Evolutionary conservation across 164 flowering plant species (phyloP), one percentile per base, ranked within the genome.

Genomic region (Annona squamosa): DNA sequence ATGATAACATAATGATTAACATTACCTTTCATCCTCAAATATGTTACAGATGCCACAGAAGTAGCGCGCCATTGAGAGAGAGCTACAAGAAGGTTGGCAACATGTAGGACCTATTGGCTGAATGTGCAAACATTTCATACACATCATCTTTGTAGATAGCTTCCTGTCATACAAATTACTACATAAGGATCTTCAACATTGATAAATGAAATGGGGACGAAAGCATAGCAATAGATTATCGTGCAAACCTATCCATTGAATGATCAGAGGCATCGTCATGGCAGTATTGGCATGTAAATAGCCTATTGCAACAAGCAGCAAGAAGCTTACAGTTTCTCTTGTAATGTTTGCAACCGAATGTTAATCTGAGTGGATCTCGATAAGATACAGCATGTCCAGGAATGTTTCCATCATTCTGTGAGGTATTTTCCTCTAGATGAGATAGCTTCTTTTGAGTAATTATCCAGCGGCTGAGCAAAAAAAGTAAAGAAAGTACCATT

Each of bases 301-400:
- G 79, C 79, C 86, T 80, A 75, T 86, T 89, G 87, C 99, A 94
- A 73, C 99, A 94, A 45, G 85, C 73, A 70, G 93, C 84, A 37
- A 91, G 63, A 76, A 94, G 87, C 82, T 94, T 94, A 69, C 99
- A 94, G 76, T 87, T 92, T 80, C 97, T 88, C 81, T 89, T 91
- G 81, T 92, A 94, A 81, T 94, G 99, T 73, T 85, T 79, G 79
- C 99, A 94, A 52, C 99, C 98, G 76, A 84, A 89, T 37, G 65
- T 74, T 73, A 48, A 73, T 65, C 84, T 76, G 41, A 65, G 73
- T 63, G 84, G 66, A 65, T 92, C 93, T 46, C 80, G 79, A 77
- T 85, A 94, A 78, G 99, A 91, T 77, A 95, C 87, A 77, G 74
- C 75, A 41, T 73, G 87, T 37, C 92, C 99, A n/a, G 84, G 84